phyloP scores from a whole-genome alignment of 2,329 filamentous ascomycete genomes.

The Elsinoe perseae region DNA sequence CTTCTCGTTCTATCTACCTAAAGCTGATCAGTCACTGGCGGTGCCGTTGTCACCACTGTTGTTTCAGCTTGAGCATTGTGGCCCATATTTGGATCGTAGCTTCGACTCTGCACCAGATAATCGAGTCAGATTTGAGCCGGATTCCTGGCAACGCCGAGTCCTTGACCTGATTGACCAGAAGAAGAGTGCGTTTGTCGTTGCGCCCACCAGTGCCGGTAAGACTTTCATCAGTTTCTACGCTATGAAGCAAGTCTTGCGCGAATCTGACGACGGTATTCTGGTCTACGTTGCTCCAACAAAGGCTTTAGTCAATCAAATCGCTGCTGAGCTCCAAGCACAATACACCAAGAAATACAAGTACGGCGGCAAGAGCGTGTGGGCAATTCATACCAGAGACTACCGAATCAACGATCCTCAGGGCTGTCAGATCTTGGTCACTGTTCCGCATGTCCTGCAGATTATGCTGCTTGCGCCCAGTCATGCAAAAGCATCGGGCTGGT shows the following conservation, averaged over 20 bases:
- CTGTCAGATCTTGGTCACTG: slow-evolving; percentile 69
- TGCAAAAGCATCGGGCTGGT: slow-evolving; percentile 52
- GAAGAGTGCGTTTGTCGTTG: slow-evolving; percentile 65
- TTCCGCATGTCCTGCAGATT: slow-evolving; percentile 70
- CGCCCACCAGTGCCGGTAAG: slow-evolving; percentile 71
- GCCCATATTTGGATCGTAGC: slow-evolving; percentile 66
- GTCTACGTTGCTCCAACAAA: slow-evolving; percentile 79
- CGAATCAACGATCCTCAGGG: slow-evolving; percentile 64
- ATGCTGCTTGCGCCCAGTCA: slow-evolving; percentile 63
- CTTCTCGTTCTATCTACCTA: slow-evolving; percentile 28
- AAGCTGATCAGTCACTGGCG: slow-evolving; percentile 20
- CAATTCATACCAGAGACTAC: slow-evolving; percentile 68
- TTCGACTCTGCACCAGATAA: slow-evolving; percentile 60
- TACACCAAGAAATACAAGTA: slow-evolving; percentile 60
- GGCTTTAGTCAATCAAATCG: slow-evolving; percentile 75
- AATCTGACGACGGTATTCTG: slow-evolving; percentile 60
- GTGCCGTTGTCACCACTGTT: slow-evolving; percentile 40
- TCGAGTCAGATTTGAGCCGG: slow-evolving; percentile 65
- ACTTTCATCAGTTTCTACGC: slow-evolving; percentile 81
- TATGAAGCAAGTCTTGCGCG: slow-evolving; percentile 66
- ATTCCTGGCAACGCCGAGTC: slow-evolving; percentile 68
- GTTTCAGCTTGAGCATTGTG: slow-evolving; percentile 62
- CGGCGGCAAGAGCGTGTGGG: slow-evolving; percentile 63
- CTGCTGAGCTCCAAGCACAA: slow-evolving; percentile 66
- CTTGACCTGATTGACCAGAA: slow-evolving; percentile 64